A percentile compares a stretch with the other conserved stretches of the same genome.
phyloP scores from a whole-genome alignment of 1,284 basidiomycete genomes.

The Volvariella surrecta region DNA sequence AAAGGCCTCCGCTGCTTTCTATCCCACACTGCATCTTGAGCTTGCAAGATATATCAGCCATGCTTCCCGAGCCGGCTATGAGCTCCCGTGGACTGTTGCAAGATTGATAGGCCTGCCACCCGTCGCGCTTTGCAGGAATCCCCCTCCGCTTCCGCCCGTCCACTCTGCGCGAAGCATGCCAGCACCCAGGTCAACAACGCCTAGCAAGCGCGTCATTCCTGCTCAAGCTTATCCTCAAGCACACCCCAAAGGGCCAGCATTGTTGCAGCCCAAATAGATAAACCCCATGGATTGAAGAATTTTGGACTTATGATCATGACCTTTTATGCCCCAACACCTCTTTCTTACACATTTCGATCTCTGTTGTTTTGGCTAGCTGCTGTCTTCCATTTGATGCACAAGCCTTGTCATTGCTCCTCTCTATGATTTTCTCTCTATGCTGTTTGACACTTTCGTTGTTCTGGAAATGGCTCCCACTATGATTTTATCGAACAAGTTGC shows the following conservation, averaged over 20 bases:
- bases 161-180: conserved; percentile 14
- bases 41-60: conserved; percentile 75
- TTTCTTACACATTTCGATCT: too few relatives aligned
- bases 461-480: too few relatives aligned
- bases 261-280: conserved; percentile 27
- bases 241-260: conserved; percentile 14
- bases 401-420: too few relatives aligned
- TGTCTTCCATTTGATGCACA: too few relatives aligned
- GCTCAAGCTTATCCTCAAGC: conserved; percentile 1
- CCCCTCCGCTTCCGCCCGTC: conserved; percentile 5
- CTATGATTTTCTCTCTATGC: too few relatives aligned
- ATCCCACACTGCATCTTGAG: conserved; percentile 88
- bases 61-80: conserved; percentile 53
- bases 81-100: conserved; percentile 69
- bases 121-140: conserved; percentile 38
- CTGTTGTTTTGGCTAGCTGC: too few relatives aligned
- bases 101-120: conserved; percentile 68
- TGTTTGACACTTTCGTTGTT: too few relatives aligned
- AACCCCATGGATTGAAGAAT: too few relatives aligned
- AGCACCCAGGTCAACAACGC: conserved; percentile 12
- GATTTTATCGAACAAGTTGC: too few relatives aligned
- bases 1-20: conserved; percentile 89
- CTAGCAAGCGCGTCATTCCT: conserved; percentile 15
- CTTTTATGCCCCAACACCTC: too few relatives aligned
- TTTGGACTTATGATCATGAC: too few relatives aligned